Percentiles rank a stretch among this genome's conserved stretches.
Evolutionary conservation across 306 rosid genomes (phyloP).

Genomic region (Psophocarpus tetragonolobus): DNA sequence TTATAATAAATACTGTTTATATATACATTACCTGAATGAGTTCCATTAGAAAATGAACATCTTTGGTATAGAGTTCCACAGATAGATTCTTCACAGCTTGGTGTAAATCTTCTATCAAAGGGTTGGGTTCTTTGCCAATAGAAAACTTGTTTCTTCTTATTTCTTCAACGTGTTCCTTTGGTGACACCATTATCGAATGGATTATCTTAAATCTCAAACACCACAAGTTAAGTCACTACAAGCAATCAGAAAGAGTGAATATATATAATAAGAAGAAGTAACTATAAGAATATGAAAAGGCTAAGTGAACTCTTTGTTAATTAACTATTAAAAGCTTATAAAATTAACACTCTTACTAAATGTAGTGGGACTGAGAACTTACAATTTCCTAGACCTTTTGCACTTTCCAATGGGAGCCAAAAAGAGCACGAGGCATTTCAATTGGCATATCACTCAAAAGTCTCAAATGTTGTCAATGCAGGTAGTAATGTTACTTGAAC

Average conservation of each 20-base stretch:
- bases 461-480: too few relatives aligned
- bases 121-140: constrained; percentile 52
- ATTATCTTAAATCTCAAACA: too few relatives aligned
- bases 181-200: neutral
- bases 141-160: constrained; percentile 60
- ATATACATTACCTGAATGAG: constrained; percentile 84
- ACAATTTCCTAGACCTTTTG: neutral
- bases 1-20: too few relatives aligned
- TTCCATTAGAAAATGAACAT: constrained; percentile 76
- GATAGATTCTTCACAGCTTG: constrained; percentile 63
- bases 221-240: neutral
- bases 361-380: neutral
- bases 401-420: neutral
- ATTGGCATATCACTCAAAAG: too few relatives aligned
- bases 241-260: neutral
- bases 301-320: neutral
- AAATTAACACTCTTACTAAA: too few relatives aligned
- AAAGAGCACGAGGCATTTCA: too few relatives aligned
- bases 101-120: constrained; percentile 55
- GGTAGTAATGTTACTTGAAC: too few relatives aligned
- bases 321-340: neutral
- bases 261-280: neutral
- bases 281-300: neutral
- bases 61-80: constrained; percentile 66
- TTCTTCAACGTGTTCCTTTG: constrained; percentile 57